Evolutionary conservation across 2,329 filamentous ascomycete genomes (phyloP), one percentile per base, ranked within the genome.

Genomic region (Fonsecaea erecta): DNA sequence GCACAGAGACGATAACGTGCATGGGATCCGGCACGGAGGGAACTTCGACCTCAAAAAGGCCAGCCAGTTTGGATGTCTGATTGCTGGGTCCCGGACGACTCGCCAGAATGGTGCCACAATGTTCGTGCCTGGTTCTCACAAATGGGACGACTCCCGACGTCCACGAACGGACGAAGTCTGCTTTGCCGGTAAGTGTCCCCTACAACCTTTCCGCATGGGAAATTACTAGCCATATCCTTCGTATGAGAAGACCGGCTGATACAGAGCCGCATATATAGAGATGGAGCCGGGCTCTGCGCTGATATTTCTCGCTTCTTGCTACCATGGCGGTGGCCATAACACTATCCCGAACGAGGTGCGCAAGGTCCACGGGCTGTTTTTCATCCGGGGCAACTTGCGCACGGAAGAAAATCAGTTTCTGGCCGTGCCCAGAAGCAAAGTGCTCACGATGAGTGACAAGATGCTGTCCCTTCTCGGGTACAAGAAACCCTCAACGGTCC

Each of bases 51-150:
- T 68, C 14, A 65, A 73, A 26, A 66, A 68, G 26, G 70, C 72
- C 24, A 64, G 64, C 0, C 64, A 61, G 12, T 61, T 74, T 58
- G 70, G 67, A 0, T 60, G 72, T 11, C 66, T 75, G 18, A 67
- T 74, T 5, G 73, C 72, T 8, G 63, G 59, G 28, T 72, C 63
- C 2, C 69, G 65, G 28, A 80, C 79, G 43, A 75, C 76, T 1
- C 75, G 78, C 0, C 73, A 78, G 11, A 83, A 83, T 59, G 82
- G 82, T 5, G 76, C 77, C 1, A 85, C 82, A 0, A 82, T 84
- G 71, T 72, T 84, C 16, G 84, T 82, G 80, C 76, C 80, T 0
- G 82, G 82, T 0, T 81, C 78, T 0, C 82, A 84, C 67, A 67
- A 73, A 11, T 73, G 72, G 72, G 72, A 63, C 2, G 57, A 57